Conservation (phyloP, 768 basidiomycete genomes). For the Agrocybe pediades region DNA sequence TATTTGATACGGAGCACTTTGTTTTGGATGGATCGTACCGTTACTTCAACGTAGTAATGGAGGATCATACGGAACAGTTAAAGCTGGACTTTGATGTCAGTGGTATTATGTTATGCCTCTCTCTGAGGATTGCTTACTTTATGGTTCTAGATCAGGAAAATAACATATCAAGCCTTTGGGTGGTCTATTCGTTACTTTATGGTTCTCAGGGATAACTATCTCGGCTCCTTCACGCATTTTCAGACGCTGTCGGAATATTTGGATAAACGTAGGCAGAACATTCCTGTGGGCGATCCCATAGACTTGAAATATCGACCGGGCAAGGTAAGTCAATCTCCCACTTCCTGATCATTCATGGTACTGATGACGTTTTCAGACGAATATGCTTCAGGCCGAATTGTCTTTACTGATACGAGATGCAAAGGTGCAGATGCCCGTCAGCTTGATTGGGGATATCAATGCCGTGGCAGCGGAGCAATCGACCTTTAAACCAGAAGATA, state of each 20-base stretch:
- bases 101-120: not conserved
- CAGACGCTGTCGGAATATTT: conserved; percentile 86
- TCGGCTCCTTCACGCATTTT: conserved; percentile 93
- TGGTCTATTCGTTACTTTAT: conserved; percentile 91
- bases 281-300: conserved; percentile 80
- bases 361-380: conserved; percentile 52
- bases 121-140: not conserved
- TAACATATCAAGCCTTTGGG: conserved; percentile 72
- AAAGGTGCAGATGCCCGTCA: conserved; percentile 64
- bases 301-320: conserved; percentile 77
- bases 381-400: conserved; percentile 79
- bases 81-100: conserved; percentile 65
- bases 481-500: not conserved
- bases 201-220: conserved; percentile 90
- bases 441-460: conserved; percentile 62
- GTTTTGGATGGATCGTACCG: conserved; percentile 70
- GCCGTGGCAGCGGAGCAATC: conserved; percentile 20
- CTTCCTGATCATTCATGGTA: not conserved
- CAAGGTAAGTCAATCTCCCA: conserved; percentile 48
- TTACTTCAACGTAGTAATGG: conserved; percentile 66
- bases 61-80: conserved; percentile 79
- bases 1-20: conserved; percentile 62
- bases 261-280: conserved; percentile 57
- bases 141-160: conserved; percentile 26
- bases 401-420: conserved; percentile 51